A percentile compares a stretch with the other conserved stretches of the same genome.
phyloP scores from a whole-genome alignment of 306 rosid species.

The Dryas alaskensis region DNA sequence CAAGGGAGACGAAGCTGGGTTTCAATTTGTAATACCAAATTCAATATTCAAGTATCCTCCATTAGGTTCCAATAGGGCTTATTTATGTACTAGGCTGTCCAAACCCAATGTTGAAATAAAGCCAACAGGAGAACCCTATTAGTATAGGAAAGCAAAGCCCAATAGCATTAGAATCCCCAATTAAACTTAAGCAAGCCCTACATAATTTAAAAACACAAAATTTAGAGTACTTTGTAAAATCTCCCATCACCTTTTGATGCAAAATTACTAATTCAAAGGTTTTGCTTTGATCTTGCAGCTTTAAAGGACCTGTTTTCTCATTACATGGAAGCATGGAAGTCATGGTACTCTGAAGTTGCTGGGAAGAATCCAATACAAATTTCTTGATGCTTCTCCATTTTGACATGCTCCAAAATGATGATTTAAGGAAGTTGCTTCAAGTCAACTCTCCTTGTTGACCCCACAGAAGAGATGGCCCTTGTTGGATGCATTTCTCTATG shows the following conservation, averaged over 20 bases:
- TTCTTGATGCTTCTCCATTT: slow-evolving; percentile 36
- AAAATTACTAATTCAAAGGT: slow-evolving; percentile 7
- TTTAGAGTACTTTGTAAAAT: no score
- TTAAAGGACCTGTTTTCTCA: slow-evolving; percentile 79
- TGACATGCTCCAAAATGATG: slow-evolving; percentile 4
- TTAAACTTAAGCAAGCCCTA: neutral
- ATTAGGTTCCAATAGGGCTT: neutral
- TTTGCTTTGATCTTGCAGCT: slow-evolving; percentile 44
- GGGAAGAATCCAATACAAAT: slow-evolving; percentile 51
- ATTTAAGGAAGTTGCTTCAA: slow-evolving; percentile 9
- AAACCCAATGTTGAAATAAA: neutral
- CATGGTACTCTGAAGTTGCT: slow-evolving; percentile 79
- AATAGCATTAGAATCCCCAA: neutral
- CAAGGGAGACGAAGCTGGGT: neutral
- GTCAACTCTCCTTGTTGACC: slow-evolving; percentile 7
- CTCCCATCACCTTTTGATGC: neutral
- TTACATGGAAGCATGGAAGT: slow-evolving; percentile 86
- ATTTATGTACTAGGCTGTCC: neutral
- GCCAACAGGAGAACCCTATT: neutral
- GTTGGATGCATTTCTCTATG: slow-evolving; percentile 41
- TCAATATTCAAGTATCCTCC: neutral
- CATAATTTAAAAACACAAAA: no score
- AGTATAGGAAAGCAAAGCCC: neutral
- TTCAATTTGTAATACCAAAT: neutral
- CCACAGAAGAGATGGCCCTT: slow-evolving; percentile 13